These are phyloP conservation scores for Chaetomiaceae sp. DNA, from an alignment of 2,329 filamentous ascomycete species.

Conservation along the genomic window DNA sequence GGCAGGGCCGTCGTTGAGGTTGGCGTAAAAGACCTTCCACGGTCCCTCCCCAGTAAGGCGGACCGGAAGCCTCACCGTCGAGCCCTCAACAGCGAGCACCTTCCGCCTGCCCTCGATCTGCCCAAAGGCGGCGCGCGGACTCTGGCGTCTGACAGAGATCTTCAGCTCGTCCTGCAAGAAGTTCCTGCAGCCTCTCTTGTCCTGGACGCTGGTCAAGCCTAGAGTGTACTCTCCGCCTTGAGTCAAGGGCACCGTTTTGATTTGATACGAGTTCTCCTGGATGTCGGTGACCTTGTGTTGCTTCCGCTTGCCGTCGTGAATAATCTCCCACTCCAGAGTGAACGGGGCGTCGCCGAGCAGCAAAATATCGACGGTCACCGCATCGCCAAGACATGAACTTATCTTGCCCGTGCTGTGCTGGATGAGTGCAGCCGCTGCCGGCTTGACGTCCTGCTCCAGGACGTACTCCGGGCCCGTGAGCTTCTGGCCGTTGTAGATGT, in stretches of 20 bases:
- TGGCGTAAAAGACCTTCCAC: conserved; percentile 74
- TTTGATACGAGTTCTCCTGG: conserved; percentile 55
- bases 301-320: conserved; percentile 80
- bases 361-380: conserved; percentile 65
- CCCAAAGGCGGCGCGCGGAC: conserved; percentile 80
- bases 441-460: conserved; percentile 87
- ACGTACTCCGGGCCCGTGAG: conserved; percentile 56
- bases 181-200: conserved; percentile 79
- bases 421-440: conserved; percentile 75
- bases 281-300: conserved; percentile 62
- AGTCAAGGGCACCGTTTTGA: conserved; percentile 66
- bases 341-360: conserved; percentile 82
- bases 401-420: conserved; percentile 47
- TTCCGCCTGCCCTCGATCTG: conserved; percentile 72
- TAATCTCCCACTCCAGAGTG: conserved; percentile 83
- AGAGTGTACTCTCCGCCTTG: conserved; percentile 88
- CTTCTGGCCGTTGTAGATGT: conserved; percentile 65
- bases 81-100: conserved; percentile 70
- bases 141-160: conserved; percentile 81
- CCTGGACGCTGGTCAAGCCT: conserved; percentile 77
- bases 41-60: conserved; percentile 79
- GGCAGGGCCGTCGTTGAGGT: conserved; percentile 47
- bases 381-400: conserved; percentile 76
- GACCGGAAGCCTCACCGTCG: conserved; percentile 67
- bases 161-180: conserved; percentile 78